Evolutionary conservation across 768 basidiomycete genomes (phyloP).

Genomic region (Trichaptum fuscoviolaceum): DNA sequence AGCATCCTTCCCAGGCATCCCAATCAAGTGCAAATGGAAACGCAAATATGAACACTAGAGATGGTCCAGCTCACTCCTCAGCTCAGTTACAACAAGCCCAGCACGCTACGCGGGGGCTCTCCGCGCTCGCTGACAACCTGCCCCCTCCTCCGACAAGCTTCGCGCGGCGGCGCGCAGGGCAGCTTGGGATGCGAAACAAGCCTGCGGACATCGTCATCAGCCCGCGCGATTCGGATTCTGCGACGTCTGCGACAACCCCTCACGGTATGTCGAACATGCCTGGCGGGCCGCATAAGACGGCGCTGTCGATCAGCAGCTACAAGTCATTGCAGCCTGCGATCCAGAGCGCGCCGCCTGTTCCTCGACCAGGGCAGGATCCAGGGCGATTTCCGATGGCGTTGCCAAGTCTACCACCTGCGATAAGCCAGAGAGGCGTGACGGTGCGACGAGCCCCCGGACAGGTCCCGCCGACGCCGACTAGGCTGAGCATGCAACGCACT

Average conservation of each 20-base stretch:
- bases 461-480: slow-evolving; percentile 70
- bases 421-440: slow-evolving; percentile 37
- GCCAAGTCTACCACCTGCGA: slow-evolving; percentile 54
- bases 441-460: slow-evolving; percentile 49
- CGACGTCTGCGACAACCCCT: slow-evolving; percentile 31
- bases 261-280: background rate
- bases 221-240: slow-evolving; percentile 50
- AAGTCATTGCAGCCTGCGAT: slow-evolving; percentile 51
- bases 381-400: slow-evolving; percentile 57
- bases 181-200: slow-evolving; percentile 58
- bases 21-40: slow-evolving; percentile 18
- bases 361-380: slow-evolving; percentile 35
- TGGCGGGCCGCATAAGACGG: slow-evolving; percentile 1
- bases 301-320: slow-evolving; percentile 2
- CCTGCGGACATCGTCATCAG: slow-evolving; percentile 78
- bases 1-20: slow-evolving; percentile 15
- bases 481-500: slow-evolving; percentile 45
- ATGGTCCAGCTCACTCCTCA: slow-evolving; percentile 16
- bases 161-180: slow-evolving; percentile 65
- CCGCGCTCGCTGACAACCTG: slow-evolving; percentile 36
- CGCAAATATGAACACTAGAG: slow-evolving; percentile 15
- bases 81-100: slow-evolving; percentile 19
- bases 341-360: slow-evolving; percentile 72
- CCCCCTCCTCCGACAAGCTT: slow-evolving; percentile 75
- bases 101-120: slow-evolving; percentile 8